Base-by-base conservation (phyloP, 106 monocot species). In the Dactylorhiza incarnata region DNA sequence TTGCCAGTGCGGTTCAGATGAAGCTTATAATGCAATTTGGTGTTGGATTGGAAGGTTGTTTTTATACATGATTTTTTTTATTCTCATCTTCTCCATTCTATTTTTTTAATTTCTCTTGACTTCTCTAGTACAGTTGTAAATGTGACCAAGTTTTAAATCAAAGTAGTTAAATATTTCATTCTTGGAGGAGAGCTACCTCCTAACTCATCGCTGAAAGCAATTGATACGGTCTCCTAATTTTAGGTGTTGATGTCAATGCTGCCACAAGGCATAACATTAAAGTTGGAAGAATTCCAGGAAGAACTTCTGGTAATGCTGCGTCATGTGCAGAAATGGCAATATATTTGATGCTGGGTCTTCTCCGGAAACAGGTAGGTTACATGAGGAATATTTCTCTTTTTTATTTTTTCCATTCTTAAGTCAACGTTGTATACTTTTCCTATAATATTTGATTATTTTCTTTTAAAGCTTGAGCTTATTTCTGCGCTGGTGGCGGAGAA, bases 271-370 rank as follows among this genome's bases (percentile, higher is more conserved):
- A 86, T 79, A 89, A 91, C 46, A 91, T 97, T 69, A 97, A 91
- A 84, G 93, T 97, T 74, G 91, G 91, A 58, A 89, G 86, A 71
- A 97, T 97, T 76, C 97, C 97, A 78, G 93, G 89, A 65, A 81
- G 77, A 58, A 79, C 73, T 53, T 86, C 87, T 45, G 97, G 97
- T 69, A 97, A 94, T 83, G 85, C 97, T 63, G 45, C 78, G 22
- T 81, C 97, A 73, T 94, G 93, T 82, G 91, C 97, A 73, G 97
- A 97, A 91, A 85, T 94, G 94, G 93, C 89, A 68, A 89, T 97
- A 80, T 97, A 97, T 82, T 83, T 94, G 73, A 94, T 87, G 78
- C 74, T 97, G 81, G 97, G 97, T 45, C 91, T 97, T 83, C 89
- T 97, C 49, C 80, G 87, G n/a, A 97, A 89, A 74, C 93, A 97